Evolutionary conservation across 371 early-diverging fungal genomes (phyloP).

Genomic region (Fennellomyces sp.): DNA sequence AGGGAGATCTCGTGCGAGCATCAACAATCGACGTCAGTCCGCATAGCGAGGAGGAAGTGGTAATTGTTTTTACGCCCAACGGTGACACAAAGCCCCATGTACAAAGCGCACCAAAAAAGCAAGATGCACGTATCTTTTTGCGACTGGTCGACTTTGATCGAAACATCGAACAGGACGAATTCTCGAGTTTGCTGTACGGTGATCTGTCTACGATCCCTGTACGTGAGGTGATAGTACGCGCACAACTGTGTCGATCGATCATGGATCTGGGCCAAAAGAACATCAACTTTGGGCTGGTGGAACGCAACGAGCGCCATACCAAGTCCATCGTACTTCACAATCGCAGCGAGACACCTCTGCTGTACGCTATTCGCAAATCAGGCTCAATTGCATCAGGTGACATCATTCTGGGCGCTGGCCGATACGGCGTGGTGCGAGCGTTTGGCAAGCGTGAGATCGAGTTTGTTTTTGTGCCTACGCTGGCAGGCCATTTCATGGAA

Average conservation of each 20-base stretch:
- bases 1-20: slow-evolving; percentile 70
- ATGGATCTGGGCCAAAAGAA: slow-evolving; percentile 96
- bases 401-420: slow-evolving; percentile 74
- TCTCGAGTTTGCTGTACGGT: slow-evolving; percentile 67
- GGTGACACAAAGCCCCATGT: slow-evolving; percentile 56
- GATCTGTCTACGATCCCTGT: slow-evolving; percentile 80
- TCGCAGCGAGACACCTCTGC: slow-evolving; percentile 85
- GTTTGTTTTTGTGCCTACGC: slow-evolving; percentile 90
- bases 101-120: slow-evolving; percentile 79
- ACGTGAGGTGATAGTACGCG: slow-evolving; percentile 90
- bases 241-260: slow-evolving; percentile 80
- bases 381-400: slow-evolving; percentile 96
- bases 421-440: slow-evolving; percentile 89
- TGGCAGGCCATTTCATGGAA: slow-evolving; percentile 89
- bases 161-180: slow-evolving; percentile 70
- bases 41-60: slow-evolving; percentile 66
- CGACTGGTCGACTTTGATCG: slow-evolving; percentile 81
- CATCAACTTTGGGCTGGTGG: slow-evolving; percentile 94
- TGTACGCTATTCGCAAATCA: slow-evolving; percentile 93
- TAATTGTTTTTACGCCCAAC: slow-evolving; percentile 80
- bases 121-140: slow-evolving; percentile 80
- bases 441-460: slow-evolving; percentile 92
- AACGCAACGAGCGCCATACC: slow-evolving; percentile 84
- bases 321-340: slow-evolving; percentile 93
- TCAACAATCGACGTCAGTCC: slow-evolving; percentile 72